phyloP scores from a whole-genome alignment of 2,329 filamentous ascomycete genomes.

The Juglanconis juglandina region DNA sequence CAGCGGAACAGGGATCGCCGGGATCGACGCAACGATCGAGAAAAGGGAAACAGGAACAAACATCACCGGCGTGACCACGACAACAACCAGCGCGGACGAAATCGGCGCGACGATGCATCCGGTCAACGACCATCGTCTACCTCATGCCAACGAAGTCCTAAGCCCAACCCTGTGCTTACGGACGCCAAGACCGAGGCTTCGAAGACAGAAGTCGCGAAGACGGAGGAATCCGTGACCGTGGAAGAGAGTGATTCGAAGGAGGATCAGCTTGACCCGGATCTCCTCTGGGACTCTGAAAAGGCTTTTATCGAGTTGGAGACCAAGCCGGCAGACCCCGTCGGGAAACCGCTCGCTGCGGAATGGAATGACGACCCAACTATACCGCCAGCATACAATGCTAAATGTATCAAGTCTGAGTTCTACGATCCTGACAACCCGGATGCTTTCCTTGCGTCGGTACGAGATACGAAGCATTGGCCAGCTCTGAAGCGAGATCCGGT shows the following conservation, averaged over 20 bases:
- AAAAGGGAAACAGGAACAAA: constrained; percentile 13
- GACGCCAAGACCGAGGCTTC: neutral
- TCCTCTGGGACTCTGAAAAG: constrained; percentile 37
- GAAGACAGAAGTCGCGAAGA: constrained; percentile 2
- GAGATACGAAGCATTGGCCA: constrained; percentile 38
- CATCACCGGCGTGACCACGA: constrained; percentile 12
- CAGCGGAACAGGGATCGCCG: constrained; percentile 12
- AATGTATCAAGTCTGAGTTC: constrained; percentile 42
- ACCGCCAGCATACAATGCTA: constrained; percentile 41
- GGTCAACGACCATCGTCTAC: constrained; percentile 4
- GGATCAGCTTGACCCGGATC: constrained; percentile 28
- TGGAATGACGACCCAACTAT: constrained; percentile 45
- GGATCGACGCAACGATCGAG: constrained; percentile 12
- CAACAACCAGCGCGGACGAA: constrained; percentile 10
- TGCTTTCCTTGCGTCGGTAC: constrained; percentile 40
- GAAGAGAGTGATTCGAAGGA: neutral
- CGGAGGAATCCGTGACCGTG: neutral
- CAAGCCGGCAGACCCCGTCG: constrained; percentile 44
- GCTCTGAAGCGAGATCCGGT: constrained; percentile 41
- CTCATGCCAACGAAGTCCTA: constrained; percentile 11
- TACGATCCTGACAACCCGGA: constrained; percentile 40
- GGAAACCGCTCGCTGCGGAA: constrained; percentile 39
- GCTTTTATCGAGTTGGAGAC: constrained; percentile 35
- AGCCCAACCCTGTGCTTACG: neutral
- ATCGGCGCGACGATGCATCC: constrained; percentile 7